These are phyloP conservation scores for Phytophthora europaea DNA, from an alignment of 352 stramenopile species.

Conservation along the genomic window DNA sequence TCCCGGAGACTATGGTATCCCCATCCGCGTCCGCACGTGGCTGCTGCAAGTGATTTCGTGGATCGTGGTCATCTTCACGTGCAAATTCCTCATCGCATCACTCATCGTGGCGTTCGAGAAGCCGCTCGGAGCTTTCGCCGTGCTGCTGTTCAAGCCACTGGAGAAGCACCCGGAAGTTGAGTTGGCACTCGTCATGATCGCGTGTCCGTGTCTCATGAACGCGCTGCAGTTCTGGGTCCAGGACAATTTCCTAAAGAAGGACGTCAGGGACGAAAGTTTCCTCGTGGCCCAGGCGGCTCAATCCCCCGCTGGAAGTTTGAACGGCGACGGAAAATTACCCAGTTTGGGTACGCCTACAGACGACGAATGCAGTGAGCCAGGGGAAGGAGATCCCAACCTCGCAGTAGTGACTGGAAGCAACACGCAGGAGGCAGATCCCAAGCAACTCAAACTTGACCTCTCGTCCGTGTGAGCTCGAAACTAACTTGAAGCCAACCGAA, in stretches of 20 bases:
- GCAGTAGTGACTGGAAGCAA: conserved; percentile 22
- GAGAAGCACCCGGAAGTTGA: conserved; percentile 75
- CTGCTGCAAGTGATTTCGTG: conserved; percentile 81
- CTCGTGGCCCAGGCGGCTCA: conserved; percentile 51
- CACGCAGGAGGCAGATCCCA: conserved; percentile 19
- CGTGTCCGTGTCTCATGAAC: conserved; percentile 91
- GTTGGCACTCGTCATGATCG: conserved; percentile 89
- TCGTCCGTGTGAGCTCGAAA: conserved; percentile 24
- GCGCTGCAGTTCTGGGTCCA: conserved; percentile 92
- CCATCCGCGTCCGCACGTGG: conserved; percentile 72
- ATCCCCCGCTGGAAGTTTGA: conserved; percentile 33
- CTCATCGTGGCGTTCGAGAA: conserved; percentile 80
- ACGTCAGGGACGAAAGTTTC: conserved; percentile 69
- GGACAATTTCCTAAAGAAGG: conserved; percentile 92
- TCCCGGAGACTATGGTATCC: conserved; percentile 85
- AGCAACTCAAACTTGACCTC: conserved; percentile 35
- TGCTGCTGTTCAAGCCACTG: conserved; percentile 79
- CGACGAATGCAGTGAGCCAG: conserved; percentile 39
- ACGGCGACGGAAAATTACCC: conserved; percentile 38
- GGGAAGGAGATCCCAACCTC: conserved; percentile 37
- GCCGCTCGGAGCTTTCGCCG: conserved; percentile 65
- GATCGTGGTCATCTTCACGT: conserved; percentile 83
- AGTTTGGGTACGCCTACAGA: conserved; percentile 43
- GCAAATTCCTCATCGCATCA: conserved; percentile 83
- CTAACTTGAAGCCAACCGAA: neutral